Evolutionary conservation across 208 protist species (phyloP), one percentile per base, ranked within the genome.

Genomic region (Vickermania ingenoplastis): DNA sequence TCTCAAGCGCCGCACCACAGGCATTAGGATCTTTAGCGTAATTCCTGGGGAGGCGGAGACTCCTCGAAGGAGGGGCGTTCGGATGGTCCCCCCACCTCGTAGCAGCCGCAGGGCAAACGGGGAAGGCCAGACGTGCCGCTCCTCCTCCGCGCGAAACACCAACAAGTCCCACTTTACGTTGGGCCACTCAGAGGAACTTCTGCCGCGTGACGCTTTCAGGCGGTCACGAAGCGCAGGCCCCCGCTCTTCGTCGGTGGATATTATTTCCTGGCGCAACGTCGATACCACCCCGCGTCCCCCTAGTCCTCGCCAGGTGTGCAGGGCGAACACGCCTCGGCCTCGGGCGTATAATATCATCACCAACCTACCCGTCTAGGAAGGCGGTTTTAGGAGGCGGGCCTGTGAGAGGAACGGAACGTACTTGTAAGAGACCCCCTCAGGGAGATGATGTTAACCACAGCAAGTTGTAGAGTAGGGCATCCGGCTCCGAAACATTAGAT

Each of bases 11-110:
- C 59, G 78, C 22, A 65, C 23, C 4, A 65, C 45, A 11, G 82
- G 82, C 0, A 45, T 81, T 7, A 71, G 80, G n/a, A 66, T 81
- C 54, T 85, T 79, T 31, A 45, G 17, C 36, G 36, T 45, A 7
- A 45, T 45, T 45, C 36, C 36, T 7, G 36, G 36, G 36, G 36
- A 45, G 36, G 11, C 7, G 36, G 36, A 17, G 17, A 45, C 36
- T n/a, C 36, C 36, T 45, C 36, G 36, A n/a, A 74, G 55, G 2
- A 51, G 60, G 17, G 86, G 86, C 25, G 64, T 92, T 7, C 75
- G 74, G 55, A 84, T 79, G 67, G 71, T 92, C 21, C n/a, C 31
- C 7, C 80, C 81, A 13, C 79, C 49, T 79, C 88, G 64, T 88
- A 77, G 75, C 72, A 69, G 49, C 36, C 11, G 11, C 36, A 45